phyloP scores from a whole-genome alignment of 1,139 yeast genomes.

The Candida sanyaensis region DNA sequence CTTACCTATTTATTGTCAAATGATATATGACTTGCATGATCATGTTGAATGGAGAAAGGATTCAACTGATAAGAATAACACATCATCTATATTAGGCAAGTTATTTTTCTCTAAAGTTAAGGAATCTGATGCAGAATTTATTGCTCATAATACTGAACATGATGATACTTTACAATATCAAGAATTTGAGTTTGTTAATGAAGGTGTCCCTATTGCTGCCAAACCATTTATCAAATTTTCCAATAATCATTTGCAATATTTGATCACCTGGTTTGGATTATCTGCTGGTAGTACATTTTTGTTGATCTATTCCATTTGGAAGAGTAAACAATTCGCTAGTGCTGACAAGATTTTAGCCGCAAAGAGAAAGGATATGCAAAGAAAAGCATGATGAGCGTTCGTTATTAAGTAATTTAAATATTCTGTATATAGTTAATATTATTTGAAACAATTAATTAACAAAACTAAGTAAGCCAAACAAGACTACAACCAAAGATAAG shows the following conservation, averaged over 20 bases:
- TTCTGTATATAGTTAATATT: background rate
- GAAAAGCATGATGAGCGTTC: conserved; percentile 5
- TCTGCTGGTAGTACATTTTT: conserved; percentile 69
- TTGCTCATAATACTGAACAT: conserved; percentile 19
- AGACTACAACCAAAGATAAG: conserved; percentile 37
- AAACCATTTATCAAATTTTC: conserved; percentile 75
- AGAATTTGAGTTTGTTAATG: conserved; percentile 56
- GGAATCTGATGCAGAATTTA: conserved; percentile 19
- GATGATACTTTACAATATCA: conserved; percentile 43
- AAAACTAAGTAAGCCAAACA: conserved; percentile 41
- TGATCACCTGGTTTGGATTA: conserved; percentile 94
- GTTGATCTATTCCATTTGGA: conserved; percentile 41
- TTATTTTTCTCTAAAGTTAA: conserved; percentile 7
- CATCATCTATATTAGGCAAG: conserved; percentile 15
- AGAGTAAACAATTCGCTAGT: conserved; percentile 30
- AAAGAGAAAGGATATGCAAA: conserved; percentile 40
- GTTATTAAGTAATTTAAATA: background rate
- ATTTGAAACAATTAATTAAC: conserved; percentile 4
- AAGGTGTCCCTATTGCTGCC: conserved; percentile 92
- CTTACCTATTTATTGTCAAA: conserved; percentile 78
- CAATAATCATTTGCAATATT: conserved; percentile 89
- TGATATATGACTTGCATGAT: conserved; percentile 64
- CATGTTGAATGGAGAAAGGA: conserved; percentile 50
- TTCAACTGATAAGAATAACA: conserved; percentile 9
- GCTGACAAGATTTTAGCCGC: conserved; percentile 47